Base-by-base conservation (phyloP, 192 early-diverging fungal species). In the Entomortierella beljakovae region DNA sequence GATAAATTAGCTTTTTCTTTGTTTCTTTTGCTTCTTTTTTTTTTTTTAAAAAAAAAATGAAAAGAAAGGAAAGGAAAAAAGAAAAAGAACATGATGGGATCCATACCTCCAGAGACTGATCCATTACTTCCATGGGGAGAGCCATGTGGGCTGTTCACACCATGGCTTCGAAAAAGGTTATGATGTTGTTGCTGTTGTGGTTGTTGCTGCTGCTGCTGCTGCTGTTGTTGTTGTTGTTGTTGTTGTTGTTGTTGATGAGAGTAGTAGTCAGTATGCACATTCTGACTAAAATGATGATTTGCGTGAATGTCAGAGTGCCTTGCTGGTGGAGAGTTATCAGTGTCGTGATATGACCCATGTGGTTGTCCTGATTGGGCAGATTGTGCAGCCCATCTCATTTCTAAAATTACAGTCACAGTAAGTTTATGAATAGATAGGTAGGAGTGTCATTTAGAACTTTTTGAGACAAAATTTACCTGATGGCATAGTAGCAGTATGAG, bases 71-170 rank as follows among this genome's bases (percentile, higher is more conserved):
- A 10, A 28, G 8, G 18, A 37, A 9, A 11, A 26, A 35, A 25
- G n/a, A 6, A 18, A 8, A 49, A 35, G 8, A 6, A 56, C 1
- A 25, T 49, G 16, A 56, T 57, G 20, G 20, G 20, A 6, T 0
- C 15, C 23, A 32, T 79, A 70, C 75, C 75, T 64, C 75, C 75
- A 31, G 75, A 79, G 13, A 79, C 35, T 13, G 75, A 79, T 4
- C 75, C 75, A 23, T 60, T 79, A 57, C 75, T 79, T 4, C 75
- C 75, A 31, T 79, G 66, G 18, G 75, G 75, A 4, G 75, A 79
- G 0, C 75, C 75, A 61, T 79, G 75, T 28, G 61, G 67, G n/a
- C 75, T 79, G 38, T 65, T 73, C 25, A 63, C 61, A 13, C 62
- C 68, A 20, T 79, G 75, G 1, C 75, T 57, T 6, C 67, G 55